A percentile compares a stretch with the other conserved stretches of the same genome.
These are phyloP conservation scores for Lycium ferocissimum DNA, from an alignment of 257 asterid species.

Conservation along the genomic window DNA sequence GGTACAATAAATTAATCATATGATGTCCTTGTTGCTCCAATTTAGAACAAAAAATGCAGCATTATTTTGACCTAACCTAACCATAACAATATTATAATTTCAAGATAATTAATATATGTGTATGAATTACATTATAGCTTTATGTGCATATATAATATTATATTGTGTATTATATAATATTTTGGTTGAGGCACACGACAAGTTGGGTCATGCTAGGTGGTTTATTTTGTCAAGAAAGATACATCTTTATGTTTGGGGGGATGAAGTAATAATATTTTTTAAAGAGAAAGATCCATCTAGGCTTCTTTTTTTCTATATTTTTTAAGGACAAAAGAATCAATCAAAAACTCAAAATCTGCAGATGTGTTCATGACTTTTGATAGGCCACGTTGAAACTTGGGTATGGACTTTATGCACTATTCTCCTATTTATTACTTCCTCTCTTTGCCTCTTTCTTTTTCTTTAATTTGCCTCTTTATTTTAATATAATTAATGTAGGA, in stretches of 20 bases:
- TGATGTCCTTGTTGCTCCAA: slow-evolving; percentile 31
- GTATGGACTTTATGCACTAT: background rate
- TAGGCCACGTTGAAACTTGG: slow-evolving; percentile 28
- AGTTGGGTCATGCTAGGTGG: slow-evolving; percentile 46
- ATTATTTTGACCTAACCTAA: slow-evolving; percentile 54
- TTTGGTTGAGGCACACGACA: slow-evolving; percentile 64
- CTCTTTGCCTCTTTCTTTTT: background rate
- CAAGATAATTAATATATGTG: slow-evolving; percentile 9
- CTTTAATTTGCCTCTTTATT: background rate
- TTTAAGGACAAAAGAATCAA: slow-evolving; percentile 38
- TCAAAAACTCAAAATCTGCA: slow-evolving; percentile 28
- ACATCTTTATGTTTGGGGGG: slow-evolving; percentile 38
- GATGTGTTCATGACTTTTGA: slow-evolving; percentile 33
- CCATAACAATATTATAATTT: slow-evolving; percentile 13
- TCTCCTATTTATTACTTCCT: slow-evolving; percentile 20
- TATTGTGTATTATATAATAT: slow-evolving; percentile 32
- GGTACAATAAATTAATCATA: slow-evolving; percentile 37
- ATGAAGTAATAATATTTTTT: slow-evolving; percentile 25
- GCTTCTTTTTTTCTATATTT: slow-evolving; percentile 30
- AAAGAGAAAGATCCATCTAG: slow-evolving; percentile 53
- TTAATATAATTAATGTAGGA: background rate
- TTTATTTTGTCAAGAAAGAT: slow-evolving; percentile 38
- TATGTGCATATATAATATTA: background rate
- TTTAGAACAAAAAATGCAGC: slow-evolving; percentile 46
- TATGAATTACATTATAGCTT: slow-evolving; percentile 21